Evolutionary conservation across 306 rosid species (phyloP), one percentile per base, ranked within the genome.

Genomic region (Trifolium repens): DNA sequence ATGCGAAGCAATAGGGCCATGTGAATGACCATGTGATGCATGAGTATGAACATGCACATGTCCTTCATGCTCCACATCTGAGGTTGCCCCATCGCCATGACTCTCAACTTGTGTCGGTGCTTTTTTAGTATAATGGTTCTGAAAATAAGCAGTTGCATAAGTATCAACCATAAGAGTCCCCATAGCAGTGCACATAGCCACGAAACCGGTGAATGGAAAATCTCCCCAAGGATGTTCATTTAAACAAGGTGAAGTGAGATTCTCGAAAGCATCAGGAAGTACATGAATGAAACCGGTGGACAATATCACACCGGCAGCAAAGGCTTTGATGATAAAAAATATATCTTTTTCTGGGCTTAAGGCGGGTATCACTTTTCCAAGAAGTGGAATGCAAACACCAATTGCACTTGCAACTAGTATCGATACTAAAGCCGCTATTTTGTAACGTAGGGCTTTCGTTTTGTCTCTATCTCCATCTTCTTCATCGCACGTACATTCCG

Each of bases 231-330:
- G 92, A 62, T 88, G 73, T 12, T 88, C 78, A 0, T 61, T 73
- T 9, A 91, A 15, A n/a, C 88, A 61, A 0, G 96, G 84, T 0
- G 89, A 83, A 0, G 89, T 84, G 2, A 93, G 72, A 4, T 12
- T 81, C 0, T 80, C 85, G 32, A 88, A 93, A 0, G 96, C 97
- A 16, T 91, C 96, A 0, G 98, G 97, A 5, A 91, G 79, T 1
- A 94, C 89, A 2, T 94, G 98, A 34, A 94, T 89, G 72, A 94
- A 94, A 0, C 92, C 98, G 0, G 97, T 93, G 0, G 97, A 8
- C 0, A 93, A 42, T 4, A 93, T 94, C 2, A 94, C 98, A 0
- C 98, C 94, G 1, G 98, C 98, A 0, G 97, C 96, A 5, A 93
- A 91, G 0, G 97, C 91, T 57, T 93, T 91, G 7, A 91, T 79